Evolutionary conservation across 2,329 filamentous ascomycete species (phyloP), one percentile per base, ranked within the genome.

Genomic region (Sporothrix protearum): DNA sequence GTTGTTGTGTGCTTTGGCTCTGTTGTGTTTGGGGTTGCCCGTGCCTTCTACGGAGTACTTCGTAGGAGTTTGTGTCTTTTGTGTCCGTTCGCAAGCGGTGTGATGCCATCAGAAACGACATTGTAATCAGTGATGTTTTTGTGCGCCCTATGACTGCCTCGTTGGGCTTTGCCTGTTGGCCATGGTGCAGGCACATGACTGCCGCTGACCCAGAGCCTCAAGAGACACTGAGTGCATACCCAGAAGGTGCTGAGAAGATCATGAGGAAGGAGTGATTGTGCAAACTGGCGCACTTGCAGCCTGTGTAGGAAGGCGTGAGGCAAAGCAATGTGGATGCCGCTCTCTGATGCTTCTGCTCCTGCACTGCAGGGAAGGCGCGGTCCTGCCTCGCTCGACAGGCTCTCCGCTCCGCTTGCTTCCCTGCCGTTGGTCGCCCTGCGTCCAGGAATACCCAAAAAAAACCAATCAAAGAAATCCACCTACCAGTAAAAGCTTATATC

Each of bases 401-500:
- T n/a, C 19, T 30, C 30, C 25, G 33, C 28, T 70, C 45, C 45
- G 39, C 19, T 70, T 36, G 30, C 42, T 67, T 51, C 45, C 45
- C 33, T 42, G 33, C 25, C 30, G 42, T 28, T 28, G 55, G 55
- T 25, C 53, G 45, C 30, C 67, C 33, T 51, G 55, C 55, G 55
- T 49, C 49, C 25, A 53, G 47, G 69, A 51, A 45, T n/a, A 49
- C 25, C 67, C 53, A 14, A 33, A 36, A n/a, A 36, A 39, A n/a
- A n/a, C n/a, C n/a, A 47, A 42, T 14, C 36, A 33, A 51, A 47
- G 16, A 36, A 45, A 64, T 69, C 49, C 55, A 72, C 71, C 39
- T 72, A 72, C 71, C 71, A 70, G 67, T 72, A 67, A 59, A 61
- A 72, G 61, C 59, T 69, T 64, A 64, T 70, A 69, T 69, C 53